These are phyloP conservation scores for Plantago major DNA, from an alignment of 257 asterid species.

Conservation along the genomic window DNA sequence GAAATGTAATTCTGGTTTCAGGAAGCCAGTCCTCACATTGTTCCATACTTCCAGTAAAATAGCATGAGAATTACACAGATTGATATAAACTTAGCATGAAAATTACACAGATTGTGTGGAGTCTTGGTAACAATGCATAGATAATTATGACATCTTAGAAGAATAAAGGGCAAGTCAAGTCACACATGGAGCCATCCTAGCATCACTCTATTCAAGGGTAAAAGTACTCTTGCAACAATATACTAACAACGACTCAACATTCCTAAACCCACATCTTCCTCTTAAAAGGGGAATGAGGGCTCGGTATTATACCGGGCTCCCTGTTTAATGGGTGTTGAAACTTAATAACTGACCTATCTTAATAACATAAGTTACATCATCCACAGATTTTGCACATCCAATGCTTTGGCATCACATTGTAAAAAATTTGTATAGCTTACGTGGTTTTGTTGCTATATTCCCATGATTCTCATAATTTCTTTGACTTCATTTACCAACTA, in stretches of 20 bases:
- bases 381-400: constrained; percentile 20
- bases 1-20: too few species aligned
- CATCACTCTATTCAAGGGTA: neutral
- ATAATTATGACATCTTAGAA: too few species aligned
- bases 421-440: neutral
- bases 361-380: constrained; percentile 24
- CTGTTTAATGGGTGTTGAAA: constrained; percentile 30
- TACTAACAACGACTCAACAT: constrained; percentile 27
- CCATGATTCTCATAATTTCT: constrained; percentile 17
- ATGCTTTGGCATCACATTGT: constrained; percentile 19
- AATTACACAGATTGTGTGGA: too few species aligned
- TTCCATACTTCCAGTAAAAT: too few species aligned
- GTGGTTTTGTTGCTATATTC: neutral
- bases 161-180: too few species aligned
- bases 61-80: too few species aligned
- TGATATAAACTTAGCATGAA: too few species aligned
- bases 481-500: constrained; percentile 13
- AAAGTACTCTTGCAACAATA: neutral
- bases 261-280: constrained; percentile 34
- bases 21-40: too few species aligned
- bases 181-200: constrained; percentile 6
- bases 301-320: constrained; percentile 22
- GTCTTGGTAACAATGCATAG: too few species aligned
- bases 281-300: constrained; percentile 41
- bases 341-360: constrained; percentile 29